Evolutionary conservation across 257 asterid species (phyloP), one percentile per base, ranked within the genome.

Genomic region (Gentiana macrophylla): DNA sequence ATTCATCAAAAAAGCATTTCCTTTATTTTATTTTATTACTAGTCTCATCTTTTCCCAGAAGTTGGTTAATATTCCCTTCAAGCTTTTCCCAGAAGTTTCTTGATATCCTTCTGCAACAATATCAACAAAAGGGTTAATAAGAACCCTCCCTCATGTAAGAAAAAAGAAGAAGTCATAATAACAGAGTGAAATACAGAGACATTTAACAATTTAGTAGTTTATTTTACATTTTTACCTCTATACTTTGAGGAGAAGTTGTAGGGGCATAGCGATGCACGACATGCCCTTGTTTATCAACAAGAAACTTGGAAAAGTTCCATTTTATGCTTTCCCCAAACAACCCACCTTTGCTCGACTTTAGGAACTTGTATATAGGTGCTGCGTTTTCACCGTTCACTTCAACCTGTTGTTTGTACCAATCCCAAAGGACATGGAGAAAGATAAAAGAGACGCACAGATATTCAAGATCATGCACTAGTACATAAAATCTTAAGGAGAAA

Each of bases 301-400:
- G 94, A 67, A 90, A 86, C 53, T 90, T 90, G 49, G 96, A 64
- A 72, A 90, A 90, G 72, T 90, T 90, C 97, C 96, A 86, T 54
- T 90, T 86, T 61, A 90, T 82, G 35, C 57, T 41, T 45, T 79
- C 85, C 13, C 96, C 96, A 1, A 90, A 76, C n/a, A 86, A 56
- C 37, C 97, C 77, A 50, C 91, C 84, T 69, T 86, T 90, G 63
- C 55, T 74, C 0, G 94, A 76, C 72, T 90, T 90, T 77, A 90
- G 57, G 74, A 67, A 86, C 76, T 86, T 79, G 65, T 84, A 90
- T 13, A 90, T 2, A 0, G 97, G 96, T 66, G 90, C 94, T 46
- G 93, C 65, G 6, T 66, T 75, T 5, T 72, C 12, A 32, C 97
- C 97, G 37, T 90, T 90, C 1, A 90, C 97, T 7, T 90, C 94